Evolutionary conservation across 257 asterid species (phyloP).

Genomic region (Phtheirospermum japonicum): DNA sequence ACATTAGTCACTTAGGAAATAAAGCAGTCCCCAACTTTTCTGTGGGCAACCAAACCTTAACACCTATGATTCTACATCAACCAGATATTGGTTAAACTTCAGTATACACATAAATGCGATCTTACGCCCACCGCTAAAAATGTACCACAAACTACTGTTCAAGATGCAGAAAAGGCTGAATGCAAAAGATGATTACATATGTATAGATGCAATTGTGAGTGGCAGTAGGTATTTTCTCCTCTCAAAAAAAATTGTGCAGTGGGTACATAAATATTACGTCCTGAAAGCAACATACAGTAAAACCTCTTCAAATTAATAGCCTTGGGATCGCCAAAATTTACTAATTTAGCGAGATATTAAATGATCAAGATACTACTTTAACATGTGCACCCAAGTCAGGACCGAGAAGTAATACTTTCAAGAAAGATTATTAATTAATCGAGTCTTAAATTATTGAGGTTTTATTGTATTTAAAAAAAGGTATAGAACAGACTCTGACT

Average conservation of each 20-base stretch:
- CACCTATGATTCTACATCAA: constrained; percentile 1
- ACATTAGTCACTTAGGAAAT: constrained; percentile 10
- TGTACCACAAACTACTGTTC: not conserved
- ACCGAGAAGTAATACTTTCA: too few species aligned
- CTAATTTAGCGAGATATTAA: too few species aligned
- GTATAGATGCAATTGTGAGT: constrained; percentile 14
- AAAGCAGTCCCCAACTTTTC: not conserved
- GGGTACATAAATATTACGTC: too few species aligned
- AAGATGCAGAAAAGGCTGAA: constrained; percentile 14
- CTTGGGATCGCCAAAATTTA: too few species aligned
- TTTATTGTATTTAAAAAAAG: not conserved
- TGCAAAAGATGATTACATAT: not conserved
- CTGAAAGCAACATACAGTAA: too few species aligned
- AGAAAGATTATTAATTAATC: too few species aligned
- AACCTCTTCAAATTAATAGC: too few species aligned
- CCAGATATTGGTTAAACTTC: not conserved
- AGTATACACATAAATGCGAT: not conserved
- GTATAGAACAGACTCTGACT: not conserved
- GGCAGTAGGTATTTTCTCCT: not conserved
- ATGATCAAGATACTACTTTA: too few species aligned
- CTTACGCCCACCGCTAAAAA: constrained; percentile 12
- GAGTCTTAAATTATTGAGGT: too few species aligned
- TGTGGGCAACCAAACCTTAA: not conserved
- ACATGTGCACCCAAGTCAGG: too few species aligned
- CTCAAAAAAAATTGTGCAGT: not conserved